These are phyloP conservation scores for Ogataea paradorogensis DNA, from an alignment of 805 yeast species.

Conservation along the genomic window DNA sequence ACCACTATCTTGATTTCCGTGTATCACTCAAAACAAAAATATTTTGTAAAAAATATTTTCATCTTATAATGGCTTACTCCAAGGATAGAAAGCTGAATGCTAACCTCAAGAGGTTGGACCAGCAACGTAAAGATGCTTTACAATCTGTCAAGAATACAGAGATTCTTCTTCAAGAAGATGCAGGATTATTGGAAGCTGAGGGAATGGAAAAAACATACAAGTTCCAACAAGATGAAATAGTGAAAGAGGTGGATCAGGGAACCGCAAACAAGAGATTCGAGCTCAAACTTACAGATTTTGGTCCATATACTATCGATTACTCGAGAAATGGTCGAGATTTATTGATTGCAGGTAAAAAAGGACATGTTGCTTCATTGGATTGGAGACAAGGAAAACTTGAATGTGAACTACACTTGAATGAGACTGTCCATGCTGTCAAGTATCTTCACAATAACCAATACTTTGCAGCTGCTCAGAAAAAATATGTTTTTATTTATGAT, in stretches of 20 bases:
- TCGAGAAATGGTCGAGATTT: constrained; percentile 85
- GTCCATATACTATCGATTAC: constrained; percentile 82
- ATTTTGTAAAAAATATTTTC: constrained; percentile 8
- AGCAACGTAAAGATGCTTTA: constrained; percentile 74
- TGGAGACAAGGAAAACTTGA: constrained; percentile 86
- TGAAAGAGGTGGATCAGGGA: constrained; percentile 67
- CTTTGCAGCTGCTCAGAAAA: constrained; percentile 96
- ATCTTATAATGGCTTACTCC: constrained; percentile 7
- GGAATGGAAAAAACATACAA: constrained; percentile 92
- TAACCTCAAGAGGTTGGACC: constrained; percentile 64
- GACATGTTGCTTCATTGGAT: constrained; percentile 94
- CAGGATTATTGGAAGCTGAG: constrained; percentile 88
- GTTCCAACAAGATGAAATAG: constrained; percentile 77
- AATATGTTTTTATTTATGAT: constrained; percentile 89
- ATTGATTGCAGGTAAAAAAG: constrained; percentile 83
- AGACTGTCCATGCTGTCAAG: constrained; percentile 87
- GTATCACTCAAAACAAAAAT: constrained; percentile 8
- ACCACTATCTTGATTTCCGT: constrained; percentile 2
- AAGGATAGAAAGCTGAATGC: constrained; percentile 59
- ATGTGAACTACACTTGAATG: constrained; percentile 81
- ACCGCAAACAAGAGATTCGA: constrained; percentile 77
- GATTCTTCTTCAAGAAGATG: constrained; percentile 75
- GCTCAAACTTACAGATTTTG: constrained; percentile 69
- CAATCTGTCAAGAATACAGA: constrained; percentile 84
- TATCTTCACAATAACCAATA: constrained; percentile 89